Conservation (phyloP, 768 basidiomycete species). For the Trametes cingulata region DNA sequence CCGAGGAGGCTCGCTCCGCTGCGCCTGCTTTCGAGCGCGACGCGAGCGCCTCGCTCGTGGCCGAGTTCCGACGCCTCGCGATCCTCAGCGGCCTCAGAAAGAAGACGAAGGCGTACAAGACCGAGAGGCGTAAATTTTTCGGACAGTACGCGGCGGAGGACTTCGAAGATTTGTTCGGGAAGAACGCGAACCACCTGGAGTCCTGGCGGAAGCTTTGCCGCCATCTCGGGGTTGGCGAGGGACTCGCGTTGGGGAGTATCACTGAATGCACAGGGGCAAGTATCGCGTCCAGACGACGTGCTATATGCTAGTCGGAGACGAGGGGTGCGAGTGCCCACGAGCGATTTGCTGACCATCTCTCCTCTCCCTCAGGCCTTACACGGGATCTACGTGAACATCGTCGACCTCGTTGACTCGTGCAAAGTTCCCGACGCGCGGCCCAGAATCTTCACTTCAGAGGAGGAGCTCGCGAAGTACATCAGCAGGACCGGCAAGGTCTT, state of each 20-base stretch:
- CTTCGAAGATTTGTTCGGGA: not conserved
- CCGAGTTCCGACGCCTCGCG: slow-evolving; percentile 7
- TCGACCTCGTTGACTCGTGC: slow-evolving; percentile 4
- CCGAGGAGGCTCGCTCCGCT: not conserved
- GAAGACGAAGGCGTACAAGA: not conserved
- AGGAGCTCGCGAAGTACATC: slow-evolving; percentile 2
- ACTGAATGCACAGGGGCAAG: not conserved
- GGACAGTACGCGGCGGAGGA: not conserved
- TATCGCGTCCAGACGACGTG: too few species aligned
- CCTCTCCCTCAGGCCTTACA: not conserved
- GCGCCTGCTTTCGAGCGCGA: slow-evolving; percentile 2
- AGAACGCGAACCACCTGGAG: not conserved
- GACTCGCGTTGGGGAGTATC: not conserved
- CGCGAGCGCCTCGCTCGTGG: slow-evolving; percentile 3
- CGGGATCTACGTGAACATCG: not conserved
- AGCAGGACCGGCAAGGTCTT: not conserved
- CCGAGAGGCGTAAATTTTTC: not conserved
- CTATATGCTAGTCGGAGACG: too few species aligned
- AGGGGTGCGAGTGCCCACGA: not conserved
- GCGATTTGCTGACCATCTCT: not conserved
- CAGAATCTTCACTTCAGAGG: not conserved
- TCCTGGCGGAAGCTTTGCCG: not conserved
- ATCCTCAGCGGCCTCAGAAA: not conserved
- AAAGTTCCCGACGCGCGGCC: not conserved
- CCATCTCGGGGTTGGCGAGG: not conserved